These are phyloP conservation scores for Mercurialis annua DNA, from an alignment of 345 rosid species.

Conservation along the genomic window DNA sequence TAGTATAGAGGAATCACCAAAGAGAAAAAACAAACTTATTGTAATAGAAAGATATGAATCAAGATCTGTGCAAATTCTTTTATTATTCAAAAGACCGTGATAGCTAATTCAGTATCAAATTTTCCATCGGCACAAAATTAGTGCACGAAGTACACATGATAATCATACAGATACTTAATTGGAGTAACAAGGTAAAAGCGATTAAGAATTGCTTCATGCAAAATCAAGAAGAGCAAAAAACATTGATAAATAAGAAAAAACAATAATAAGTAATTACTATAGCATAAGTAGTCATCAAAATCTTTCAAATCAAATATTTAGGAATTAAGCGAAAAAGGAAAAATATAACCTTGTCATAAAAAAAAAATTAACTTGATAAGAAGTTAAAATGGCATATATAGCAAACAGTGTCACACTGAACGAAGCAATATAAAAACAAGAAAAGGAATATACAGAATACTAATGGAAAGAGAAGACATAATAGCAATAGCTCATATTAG, in stretches of 20 bases:
- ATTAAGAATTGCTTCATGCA: neutral
- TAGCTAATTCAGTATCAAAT: neutral
- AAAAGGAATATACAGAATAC: neutral
- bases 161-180: neutral
- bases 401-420: neutral
- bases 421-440: neutral
- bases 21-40: too few relatives aligned
- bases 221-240: neutral
- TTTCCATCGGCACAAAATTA: neutral
- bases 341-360: neutral
- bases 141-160: neutral
- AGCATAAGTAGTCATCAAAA: too few relatives aligned
- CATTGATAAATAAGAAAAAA: neutral
- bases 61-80: too few relatives aligned
- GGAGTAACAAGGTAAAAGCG: neutral
- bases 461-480: neutral
- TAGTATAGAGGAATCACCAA: neutral
- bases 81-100: neutral
- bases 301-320: neutral
- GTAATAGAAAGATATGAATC: too few relatives aligned
- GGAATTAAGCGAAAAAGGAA: neutral
- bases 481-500: slow-evolving; percentile 12
- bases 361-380: neutral
- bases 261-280: too few relatives aligned
- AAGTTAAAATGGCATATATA: neutral